A percentile compares a stretch with the other conserved stretches of the same genome.
Evolutionary conservation across 2,329 filamentous ascomycete genomes (phyloP).

Genomic region (Lachnellula arida): DNA sequence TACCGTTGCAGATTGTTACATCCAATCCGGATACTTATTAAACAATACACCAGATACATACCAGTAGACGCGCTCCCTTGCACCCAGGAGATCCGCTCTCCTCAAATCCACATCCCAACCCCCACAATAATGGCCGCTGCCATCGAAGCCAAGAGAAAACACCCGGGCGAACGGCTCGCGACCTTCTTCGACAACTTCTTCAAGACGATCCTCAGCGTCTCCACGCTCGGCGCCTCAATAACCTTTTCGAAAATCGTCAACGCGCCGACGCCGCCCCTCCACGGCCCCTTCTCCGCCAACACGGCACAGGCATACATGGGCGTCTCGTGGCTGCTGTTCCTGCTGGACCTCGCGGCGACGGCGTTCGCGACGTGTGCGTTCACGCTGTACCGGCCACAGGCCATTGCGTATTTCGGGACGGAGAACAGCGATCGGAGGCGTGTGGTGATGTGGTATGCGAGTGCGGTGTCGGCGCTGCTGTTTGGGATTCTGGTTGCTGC

Average conservation of each 20-base stretch:
- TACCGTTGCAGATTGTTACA: no score
- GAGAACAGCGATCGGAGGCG: slow-evolving; percentile 5
- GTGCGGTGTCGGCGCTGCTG: slow-evolving; percentile 6
- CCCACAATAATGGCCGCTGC: background rate
- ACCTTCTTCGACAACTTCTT: slow-evolving; percentile 19
- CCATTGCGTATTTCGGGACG: slow-evolving; percentile 11
- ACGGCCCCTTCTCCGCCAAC: slow-evolving; percentile 3
- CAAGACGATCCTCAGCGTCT: slow-evolving; percentile 12
- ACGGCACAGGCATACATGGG: slow-evolving; percentile 7
- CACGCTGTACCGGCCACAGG: slow-evolving; percentile 5
- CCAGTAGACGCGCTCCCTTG: no score
- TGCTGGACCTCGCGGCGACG: slow-evolving; percentile 7
- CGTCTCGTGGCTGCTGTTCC: slow-evolving; percentile 11
- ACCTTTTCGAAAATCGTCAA: slow-evolving; percentile 14
- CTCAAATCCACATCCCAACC: no score
- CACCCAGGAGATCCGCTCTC: no score
- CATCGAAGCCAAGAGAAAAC: background rate
- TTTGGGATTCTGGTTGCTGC: slow-evolving; percentile 7
- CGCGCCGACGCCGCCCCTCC: slow-evolving; percentile 7
- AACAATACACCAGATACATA: no score
- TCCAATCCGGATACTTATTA: no score
- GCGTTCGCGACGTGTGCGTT: slow-evolving; percentile 11
- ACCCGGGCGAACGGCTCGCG: slow-evolving; percentile 17
- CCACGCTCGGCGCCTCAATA: slow-evolving; percentile 14
- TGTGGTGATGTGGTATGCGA: slow-evolving; percentile 16